Percentiles rank a stretch among this genome's conserved stretches.
Conservation (phyloP, 495 filamentous ascomycete genomes). For the Penicillium robsamsonii region DNA sequence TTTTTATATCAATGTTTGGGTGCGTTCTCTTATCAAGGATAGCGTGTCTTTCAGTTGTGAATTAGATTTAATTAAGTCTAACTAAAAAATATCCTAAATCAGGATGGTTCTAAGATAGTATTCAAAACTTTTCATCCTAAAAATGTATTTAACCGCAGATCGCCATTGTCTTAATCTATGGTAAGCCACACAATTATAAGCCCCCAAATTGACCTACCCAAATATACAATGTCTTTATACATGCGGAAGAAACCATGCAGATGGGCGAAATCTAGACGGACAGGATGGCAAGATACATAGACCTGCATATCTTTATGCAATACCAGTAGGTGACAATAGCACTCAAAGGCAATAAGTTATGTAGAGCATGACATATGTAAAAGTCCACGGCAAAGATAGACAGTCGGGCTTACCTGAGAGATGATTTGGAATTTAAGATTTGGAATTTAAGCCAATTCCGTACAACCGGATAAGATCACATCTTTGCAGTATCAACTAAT, state of each 20-base stretch:
- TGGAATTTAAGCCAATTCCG: background rate
- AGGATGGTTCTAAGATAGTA: background rate
- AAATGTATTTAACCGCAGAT: background rate
- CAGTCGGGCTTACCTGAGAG: background rate
- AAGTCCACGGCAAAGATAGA: background rate
- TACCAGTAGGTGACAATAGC: background rate
- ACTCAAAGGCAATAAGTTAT: background rate
- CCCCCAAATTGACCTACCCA: background rate
- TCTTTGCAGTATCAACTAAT: background rate
- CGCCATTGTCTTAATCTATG: background rate
- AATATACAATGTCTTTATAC: background rate
- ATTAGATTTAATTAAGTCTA: background rate
- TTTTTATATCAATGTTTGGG: background rate
- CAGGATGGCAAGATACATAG: background rate
- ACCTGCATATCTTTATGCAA: background rate
- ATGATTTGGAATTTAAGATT: conserved; percentile 11
- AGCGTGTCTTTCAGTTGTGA: background rate
- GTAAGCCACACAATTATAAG: background rate
- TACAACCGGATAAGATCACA: background rate
- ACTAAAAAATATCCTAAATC: background rate
- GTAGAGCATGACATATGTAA: background rate
- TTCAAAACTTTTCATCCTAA: background rate
- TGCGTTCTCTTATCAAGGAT: background rate
- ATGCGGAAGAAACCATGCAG: background rate
- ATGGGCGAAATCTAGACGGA: background rate